phyloP scores from a whole-genome alignment of 2,329 filamentous ascomycete species.

The Sclerotinia spermophila region DNA sequence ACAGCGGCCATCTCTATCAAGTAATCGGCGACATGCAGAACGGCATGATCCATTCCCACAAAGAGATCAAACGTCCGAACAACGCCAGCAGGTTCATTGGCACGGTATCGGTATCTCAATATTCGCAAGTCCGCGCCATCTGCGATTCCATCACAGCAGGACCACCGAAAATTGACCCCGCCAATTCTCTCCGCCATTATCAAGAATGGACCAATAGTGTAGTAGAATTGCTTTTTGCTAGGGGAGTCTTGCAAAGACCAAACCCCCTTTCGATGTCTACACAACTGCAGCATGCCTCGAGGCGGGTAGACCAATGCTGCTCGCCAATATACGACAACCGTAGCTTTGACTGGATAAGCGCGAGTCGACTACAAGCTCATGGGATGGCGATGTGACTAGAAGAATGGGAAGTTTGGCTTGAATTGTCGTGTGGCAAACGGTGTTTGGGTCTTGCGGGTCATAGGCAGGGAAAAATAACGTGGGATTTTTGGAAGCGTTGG shows the following conservation, averaged over 20 bases:
- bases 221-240: neutral
- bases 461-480: neutral
- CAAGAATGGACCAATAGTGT: conserved; percentile 11
- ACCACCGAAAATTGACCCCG: conserved; percentile 12
- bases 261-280: neutral
- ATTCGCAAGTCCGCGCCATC: conserved; percentile 8
- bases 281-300: neutral
- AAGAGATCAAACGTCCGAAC: conserved; percentile 14
- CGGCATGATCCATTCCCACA: conserved; percentile 18
- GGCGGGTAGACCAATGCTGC: conserved; percentile 4
- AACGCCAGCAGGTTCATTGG: conserved; percentile 11
- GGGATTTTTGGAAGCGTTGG: neutral
- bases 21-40: conserved; percentile 19
- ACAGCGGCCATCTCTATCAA: conserved; percentile 18
- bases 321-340: conserved; percentile 13
- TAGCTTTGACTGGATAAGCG: conserved; percentile 12
- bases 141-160: conserved; percentile 15
- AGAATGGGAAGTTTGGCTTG: neutral
- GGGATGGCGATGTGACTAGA: conserved; percentile 12
- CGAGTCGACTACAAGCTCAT: neutral
- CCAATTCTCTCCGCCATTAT: conserved; percentile 11
- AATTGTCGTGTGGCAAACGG: neutral
- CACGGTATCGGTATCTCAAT: conserved; percentile 16
- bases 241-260: neutral
- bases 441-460: neutral